Base-by-base conservation (phyloP, 2,329 filamentous ascomycete genomes). In the Passalora sequoiae region DNA sequence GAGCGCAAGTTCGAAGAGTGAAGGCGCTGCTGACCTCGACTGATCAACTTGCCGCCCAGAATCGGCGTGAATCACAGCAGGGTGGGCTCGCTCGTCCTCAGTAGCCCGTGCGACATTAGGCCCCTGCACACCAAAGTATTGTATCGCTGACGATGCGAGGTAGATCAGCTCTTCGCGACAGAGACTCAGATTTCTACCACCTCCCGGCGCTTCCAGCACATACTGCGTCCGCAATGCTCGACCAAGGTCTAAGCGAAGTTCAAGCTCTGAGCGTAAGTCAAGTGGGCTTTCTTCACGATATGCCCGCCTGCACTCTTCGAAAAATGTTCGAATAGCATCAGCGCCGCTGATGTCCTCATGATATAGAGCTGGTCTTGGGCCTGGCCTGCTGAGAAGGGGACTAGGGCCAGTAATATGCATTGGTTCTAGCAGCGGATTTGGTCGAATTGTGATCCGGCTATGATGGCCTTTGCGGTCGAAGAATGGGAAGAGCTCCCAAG, bases 401-500 rank as follows among this genome's bases (percentile, higher is more conserved):
- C 16, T 46, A 53, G 45, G 31, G n/a, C 47, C 51, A 16, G 21
- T 41, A n/a, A 56, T 46, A 21, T 35, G 24, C 16, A 40, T 32
- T 10, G 55, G 56, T 35, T 55, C 47, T 13, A 55, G 3, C 19
- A 84, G 81, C 0, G 78, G 77, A 55, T 86, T 87, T 0, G 82
- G 81, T 43, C 78, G 73, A 2, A 82, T 53, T 19, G 68, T 69
- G n/a, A 86, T 63, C 4, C 69, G 69, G 9, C 63, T 60, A n/a
- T 84, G 66, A 15, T 69, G 71, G 58, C 7, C 62, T 57, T 22
- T 66, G 62, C 45, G 53, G 31, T 40, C 41, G 25, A 84, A 61
- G 2, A 86, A 67, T 17, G 74, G 63, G 1, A 86, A 67, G 1
- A 86, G 65, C 57, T 85, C 81, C 42, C 70, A 75, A 0, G 84